These are phyloP conservation scores for Calophaca sinica DNA, from an alignment of 306 rosid species.

Conservation along the genomic window DNA sequence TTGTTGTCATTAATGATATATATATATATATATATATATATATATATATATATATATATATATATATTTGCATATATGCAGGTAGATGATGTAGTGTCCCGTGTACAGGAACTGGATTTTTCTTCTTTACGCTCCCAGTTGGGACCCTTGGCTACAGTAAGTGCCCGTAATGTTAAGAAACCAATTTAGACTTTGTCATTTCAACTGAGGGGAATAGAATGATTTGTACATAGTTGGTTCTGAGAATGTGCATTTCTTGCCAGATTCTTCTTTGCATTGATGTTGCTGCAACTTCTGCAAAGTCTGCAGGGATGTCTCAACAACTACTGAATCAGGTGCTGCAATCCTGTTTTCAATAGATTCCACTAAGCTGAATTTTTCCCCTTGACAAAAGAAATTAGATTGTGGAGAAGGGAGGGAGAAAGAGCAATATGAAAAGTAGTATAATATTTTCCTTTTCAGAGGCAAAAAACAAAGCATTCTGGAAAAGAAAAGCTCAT, in stretches of 20 bases:
- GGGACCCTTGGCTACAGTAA: constrained; percentile 92
- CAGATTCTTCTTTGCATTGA: constrained; percentile 98
- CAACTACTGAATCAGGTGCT: constrained; percentile 91
- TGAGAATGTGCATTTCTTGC: constrained; percentile 52
- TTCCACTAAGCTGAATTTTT: neutral
- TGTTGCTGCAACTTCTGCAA: constrained; percentile 91
- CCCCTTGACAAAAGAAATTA: constrained; percentile 2
- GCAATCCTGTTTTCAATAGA: constrained; percentile 42
- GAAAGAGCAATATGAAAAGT: constrained; percentile 23
- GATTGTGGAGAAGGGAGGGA: neutral
- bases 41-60: neutral
- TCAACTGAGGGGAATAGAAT: constrained; percentile 18
- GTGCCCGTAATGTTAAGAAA: constrained; percentile 49
- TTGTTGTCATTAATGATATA: constrained; percentile 22
- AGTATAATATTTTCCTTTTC: constrained; percentile 29
- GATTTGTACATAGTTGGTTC: constrained; percentile 45
- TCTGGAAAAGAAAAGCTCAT: constrained; percentile 8
- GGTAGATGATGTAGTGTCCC: constrained; percentile 91
- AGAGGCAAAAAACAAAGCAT: constrained; percentile 10
- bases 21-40: neutral
- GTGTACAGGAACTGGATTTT: constrained; percentile 89
- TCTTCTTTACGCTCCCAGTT: constrained; percentile 85
- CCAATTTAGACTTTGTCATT: constrained; percentile 36
- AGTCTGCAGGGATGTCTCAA: constrained; percentile 81
- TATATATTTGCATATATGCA: constrained; percentile 46